Evolutionary conservation across 257 asterid genomes (phyloP).

Genomic region (Capsicum chinense): DNA sequence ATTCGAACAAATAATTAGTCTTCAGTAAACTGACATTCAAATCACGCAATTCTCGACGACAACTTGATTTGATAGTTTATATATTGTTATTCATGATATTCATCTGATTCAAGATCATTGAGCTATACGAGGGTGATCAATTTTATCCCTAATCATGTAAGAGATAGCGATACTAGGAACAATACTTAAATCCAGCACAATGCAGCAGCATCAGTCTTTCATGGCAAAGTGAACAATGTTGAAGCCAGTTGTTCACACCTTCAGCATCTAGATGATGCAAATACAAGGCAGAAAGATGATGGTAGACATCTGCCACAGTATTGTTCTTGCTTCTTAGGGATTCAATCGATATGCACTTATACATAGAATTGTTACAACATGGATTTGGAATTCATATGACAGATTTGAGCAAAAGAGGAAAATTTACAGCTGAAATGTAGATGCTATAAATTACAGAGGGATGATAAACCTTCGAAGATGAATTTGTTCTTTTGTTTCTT

Average conservation of each 20-base stretch:
- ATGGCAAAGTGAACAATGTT: neutral
- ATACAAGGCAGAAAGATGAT: neutral
- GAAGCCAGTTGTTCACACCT: neutral
- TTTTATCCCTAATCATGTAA: no score
- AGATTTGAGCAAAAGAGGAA: neutral
- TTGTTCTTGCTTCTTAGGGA: neutral
- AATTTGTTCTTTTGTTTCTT: neutral
- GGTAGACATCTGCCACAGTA: slow-evolving; percentile 7
- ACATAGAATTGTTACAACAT: no score
- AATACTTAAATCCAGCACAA: neutral
- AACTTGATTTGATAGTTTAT: no score
- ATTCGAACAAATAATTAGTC: no score
- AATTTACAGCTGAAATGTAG: neutral
- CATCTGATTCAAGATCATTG: no score
- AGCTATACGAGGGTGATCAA: neutral
- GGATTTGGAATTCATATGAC: no score
- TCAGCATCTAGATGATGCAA: neutral
- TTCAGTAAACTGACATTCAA: no score
- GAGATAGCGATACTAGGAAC: neutral
- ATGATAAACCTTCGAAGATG: slow-evolving; percentile 8
- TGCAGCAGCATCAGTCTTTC: neutral
- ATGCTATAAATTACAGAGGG: neutral
- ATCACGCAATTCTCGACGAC: no score
- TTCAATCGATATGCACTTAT: neutral
- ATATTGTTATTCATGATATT: no score